Base-by-base conservation (phyloP, 2,329 filamentous ascomycete genomes). In the Xylariomycetidae sp. region DNA sequence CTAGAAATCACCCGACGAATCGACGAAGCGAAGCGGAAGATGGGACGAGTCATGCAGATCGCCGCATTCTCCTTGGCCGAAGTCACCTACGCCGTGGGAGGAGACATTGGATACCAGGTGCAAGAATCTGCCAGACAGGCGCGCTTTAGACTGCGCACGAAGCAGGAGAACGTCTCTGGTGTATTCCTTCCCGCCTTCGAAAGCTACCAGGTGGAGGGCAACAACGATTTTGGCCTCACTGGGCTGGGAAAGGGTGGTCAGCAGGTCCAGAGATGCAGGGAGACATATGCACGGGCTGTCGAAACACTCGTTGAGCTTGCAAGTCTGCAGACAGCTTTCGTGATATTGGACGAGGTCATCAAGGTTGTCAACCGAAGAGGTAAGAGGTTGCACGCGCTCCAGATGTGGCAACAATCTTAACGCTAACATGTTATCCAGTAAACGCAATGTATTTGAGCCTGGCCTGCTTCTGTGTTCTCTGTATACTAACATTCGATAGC, bases 41-140 rank as follows among this genome's bases (percentile, higher is more conserved):
- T 98, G 90, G 92, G 92, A 37, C 80, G 90, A 20, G 92, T 98
- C 23, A 98, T 98, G 92, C 90, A 97, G 63, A 94, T 98, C 56
- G 92, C 92, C 25, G 89, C 92, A 28, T 97, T 98, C 67, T 97
- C 90, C 27, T 76, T 98, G 13, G 92, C 92, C 40, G 92, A 97
- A 67, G 92, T 98, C 36, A 94, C 88, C 30, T 98, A 98, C 56
- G 92, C 92, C 16, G 88, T 96, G 17, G 92, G 92, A 43, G 88
- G 90, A 53, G 86, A 94, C 55, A 94, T 98, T 52, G 85, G 85
- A 42, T 98, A 95, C 66, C 92, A 98, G 67, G 87, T 98, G 48
- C 89, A 96, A 58, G 92, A 98, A 63, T 94, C 88, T 2, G 92
- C 88, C 41, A 90, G 92, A 62, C 82, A 86, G 36, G 92, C 92